These are phyloP conservation scores for Apiospora malaysiana DNA, from an alignment of 2,329 filamentous ascomycete species.

Conservation along the genomic window DNA sequence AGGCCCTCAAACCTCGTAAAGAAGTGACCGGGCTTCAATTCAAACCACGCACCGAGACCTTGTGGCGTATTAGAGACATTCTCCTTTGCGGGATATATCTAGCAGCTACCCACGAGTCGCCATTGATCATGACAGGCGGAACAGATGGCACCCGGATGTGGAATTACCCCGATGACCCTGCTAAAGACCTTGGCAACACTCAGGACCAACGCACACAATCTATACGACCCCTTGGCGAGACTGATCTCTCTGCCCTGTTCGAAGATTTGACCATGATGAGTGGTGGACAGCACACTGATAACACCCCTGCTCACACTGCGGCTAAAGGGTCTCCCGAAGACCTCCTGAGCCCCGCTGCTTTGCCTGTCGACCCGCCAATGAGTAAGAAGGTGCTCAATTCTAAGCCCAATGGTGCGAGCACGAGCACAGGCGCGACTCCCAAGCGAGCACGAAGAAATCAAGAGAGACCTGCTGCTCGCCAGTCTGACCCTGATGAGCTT, in stretches of 20 bases:
- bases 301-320: background rate
- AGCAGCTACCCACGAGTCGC: constrained; percentile 47
- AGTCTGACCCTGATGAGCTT: constrained; percentile 30
- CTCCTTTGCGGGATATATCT: constrained; percentile 56
- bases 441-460: background rate
- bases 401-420: background rate
- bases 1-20: constrained; percentile 46
- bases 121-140: constrained; percentile 39
- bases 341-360: background rate
- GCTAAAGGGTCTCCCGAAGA: background rate
- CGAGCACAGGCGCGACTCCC: background rate
- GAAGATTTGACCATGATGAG: constrained; percentile 11
- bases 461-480: background rate
- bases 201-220: background rate
- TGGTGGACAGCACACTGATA: background rate
- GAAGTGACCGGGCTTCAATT: constrained; percentile 40
- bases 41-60: constrained; percentile 42
- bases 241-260: background rate
- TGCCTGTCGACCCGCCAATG: background rate
- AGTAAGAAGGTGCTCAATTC: background rate
- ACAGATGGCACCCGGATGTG: constrained; percentile 32
- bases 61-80: constrained; percentile 55
- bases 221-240: background rate
- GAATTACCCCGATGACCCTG: constrained; percentile 33
- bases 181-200: background rate